Conservation (phyloP, 352 stramenopile genomes). For the Globisporangium lucens region DNA sequence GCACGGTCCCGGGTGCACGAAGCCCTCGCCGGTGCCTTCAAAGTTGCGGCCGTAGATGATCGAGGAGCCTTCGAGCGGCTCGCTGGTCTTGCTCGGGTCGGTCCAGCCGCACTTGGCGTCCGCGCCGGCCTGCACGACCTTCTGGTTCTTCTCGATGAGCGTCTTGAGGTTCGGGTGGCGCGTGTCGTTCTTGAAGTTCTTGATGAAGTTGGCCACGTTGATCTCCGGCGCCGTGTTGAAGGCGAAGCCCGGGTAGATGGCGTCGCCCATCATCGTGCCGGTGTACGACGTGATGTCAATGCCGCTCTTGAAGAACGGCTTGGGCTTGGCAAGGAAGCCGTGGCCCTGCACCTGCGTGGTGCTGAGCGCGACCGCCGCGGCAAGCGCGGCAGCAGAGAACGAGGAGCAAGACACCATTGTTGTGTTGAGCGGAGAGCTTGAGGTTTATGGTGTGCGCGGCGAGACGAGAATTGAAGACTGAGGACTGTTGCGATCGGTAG, state of each 20-base stretch:
- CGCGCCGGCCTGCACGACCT: conserved; percentile 22
- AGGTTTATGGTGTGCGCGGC: neutral
- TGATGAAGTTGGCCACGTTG: conserved; percentile 38
- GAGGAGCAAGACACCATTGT: conserved; percentile 9
- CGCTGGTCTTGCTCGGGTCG: conserved; percentile 31
- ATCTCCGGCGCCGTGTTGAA: conserved; percentile 29
- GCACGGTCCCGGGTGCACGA: conserved; percentile 34
- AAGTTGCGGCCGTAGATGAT: conserved; percentile 38
- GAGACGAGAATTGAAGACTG: neutral
- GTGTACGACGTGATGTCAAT: conserved; percentile 43
- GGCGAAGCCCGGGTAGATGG: conserved; percentile 28
- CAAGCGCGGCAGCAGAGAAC: conserved; percentile 15
- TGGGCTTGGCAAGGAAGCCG: conserved; percentile 38
- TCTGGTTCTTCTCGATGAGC: conserved; percentile 36
- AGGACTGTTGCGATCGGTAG: neutral
- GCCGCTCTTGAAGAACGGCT: conserved; percentile 27
- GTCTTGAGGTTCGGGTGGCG: conserved; percentile 34
- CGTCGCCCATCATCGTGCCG: conserved; percentile 37
- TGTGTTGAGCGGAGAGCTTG: neutral
- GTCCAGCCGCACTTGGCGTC: conserved; percentile 41
- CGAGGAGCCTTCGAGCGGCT: conserved; percentile 29
- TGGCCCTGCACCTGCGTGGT: conserved; percentile 24
- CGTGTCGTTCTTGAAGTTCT: conserved; percentile 36
- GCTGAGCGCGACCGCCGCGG: conserved; percentile 11
- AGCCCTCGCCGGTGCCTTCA: conserved; percentile 30